Percentiles rank a stretch among this genome's conserved stretches.
Evolutionary conservation across 306 rosid genomes (phyloP).

Genomic region (Sesbania bispinosa): DNA sequence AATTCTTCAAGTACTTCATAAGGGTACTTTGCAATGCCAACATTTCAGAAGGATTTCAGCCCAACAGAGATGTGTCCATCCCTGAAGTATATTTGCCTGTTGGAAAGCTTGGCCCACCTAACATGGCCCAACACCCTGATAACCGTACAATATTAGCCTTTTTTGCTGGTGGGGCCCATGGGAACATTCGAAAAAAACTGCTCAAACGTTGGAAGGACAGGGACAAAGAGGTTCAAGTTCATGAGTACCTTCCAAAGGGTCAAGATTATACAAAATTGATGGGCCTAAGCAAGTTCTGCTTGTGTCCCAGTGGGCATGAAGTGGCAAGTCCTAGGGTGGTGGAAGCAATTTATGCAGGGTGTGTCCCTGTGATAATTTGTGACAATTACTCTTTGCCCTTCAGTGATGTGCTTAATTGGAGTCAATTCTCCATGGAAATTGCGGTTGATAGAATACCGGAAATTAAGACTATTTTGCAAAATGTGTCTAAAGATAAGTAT

Average conservation of each 20-base stretch:
- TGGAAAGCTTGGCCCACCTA: constrained; percentile 46
- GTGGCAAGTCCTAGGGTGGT: constrained; percentile 88
- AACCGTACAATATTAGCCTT: constrained; percentile 49
- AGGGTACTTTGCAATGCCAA: constrained; percentile 77
- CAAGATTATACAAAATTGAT: constrained; percentile 50
- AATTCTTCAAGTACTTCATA: constrained; percentile 53
- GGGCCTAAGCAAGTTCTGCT: constrained; percentile 61
- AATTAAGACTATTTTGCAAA: constrained; percentile 52
- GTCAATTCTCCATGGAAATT: constrained; percentile 52
- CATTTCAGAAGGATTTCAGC: constrained; percentile 63
- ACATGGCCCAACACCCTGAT: constrained; percentile 24
- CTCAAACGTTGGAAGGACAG: constrained; percentile 62
- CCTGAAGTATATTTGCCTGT: constrained; percentile 59
- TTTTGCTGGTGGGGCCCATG: constrained; percentile 72
- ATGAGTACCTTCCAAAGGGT: constrained; percentile 53
- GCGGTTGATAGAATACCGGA: constrained; percentile 44
- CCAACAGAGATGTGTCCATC: constrained; percentile 56
- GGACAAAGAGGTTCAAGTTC: constrained; percentile 57
- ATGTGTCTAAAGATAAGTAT: constrained; percentile 43
- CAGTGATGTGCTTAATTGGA: constrained; percentile 78
- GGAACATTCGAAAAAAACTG: constrained; percentile 42
- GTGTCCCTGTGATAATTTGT: constrained; percentile 73
- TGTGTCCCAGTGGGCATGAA: constrained; percentile 88
- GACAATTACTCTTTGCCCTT: constrained; percentile 61
- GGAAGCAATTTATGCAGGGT: constrained; percentile 66